A percentile compares a stretch with the other conserved stretches of the same genome.
Evolutionary conservation across 75 land plant species (phyloP).

Genomic region (Picea glauca): DNA sequence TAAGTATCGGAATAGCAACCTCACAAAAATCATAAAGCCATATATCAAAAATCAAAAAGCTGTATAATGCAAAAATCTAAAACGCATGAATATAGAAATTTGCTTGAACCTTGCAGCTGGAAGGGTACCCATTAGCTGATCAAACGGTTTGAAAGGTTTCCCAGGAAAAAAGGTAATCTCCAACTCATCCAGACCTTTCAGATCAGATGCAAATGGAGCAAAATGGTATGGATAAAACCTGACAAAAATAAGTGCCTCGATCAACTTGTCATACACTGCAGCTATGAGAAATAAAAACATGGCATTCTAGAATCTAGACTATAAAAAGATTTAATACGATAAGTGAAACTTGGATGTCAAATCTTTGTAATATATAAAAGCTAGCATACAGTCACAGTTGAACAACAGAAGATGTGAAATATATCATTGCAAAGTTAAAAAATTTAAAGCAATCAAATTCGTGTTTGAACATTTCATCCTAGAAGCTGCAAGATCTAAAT

Average conservation of each 20-base stretch:
- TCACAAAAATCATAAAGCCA: conserved; percentile 1
- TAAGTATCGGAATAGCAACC: not conserved
- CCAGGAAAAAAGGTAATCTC: conserved; percentile 82
- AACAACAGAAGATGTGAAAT: not conserved
- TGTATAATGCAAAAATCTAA: conserved; percentile 1
- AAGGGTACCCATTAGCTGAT: conserved; percentile 90
- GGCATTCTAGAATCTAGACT: not conserved
- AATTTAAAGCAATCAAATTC: not conserved
- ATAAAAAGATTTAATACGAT: not conserved
- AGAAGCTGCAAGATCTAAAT: not conserved
- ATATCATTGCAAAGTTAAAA: no score
- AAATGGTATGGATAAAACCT: conserved; percentile 84
- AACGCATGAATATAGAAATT: not conserved
- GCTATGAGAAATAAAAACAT: not conserved
- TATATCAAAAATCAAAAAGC: not conserved
- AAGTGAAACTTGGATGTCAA: not conserved
- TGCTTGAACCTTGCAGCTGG: conserved; percentile 84
- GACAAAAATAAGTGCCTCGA: not conserved
- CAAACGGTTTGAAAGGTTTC: conserved; percentile 94
- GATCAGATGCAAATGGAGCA: conserved; percentile 97
- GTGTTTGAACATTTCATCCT: not conserved
- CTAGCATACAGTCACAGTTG: not conserved
- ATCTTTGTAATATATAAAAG: not conserved
- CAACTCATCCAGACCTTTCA: conserved; percentile 61
- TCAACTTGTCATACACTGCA: no score